A percentile compares a stretch with the other conserved stretches of the same genome.
phyloP scores from a whole-genome alignment of 1,139 yeast species.

The Candida tropicalis region DNA sequence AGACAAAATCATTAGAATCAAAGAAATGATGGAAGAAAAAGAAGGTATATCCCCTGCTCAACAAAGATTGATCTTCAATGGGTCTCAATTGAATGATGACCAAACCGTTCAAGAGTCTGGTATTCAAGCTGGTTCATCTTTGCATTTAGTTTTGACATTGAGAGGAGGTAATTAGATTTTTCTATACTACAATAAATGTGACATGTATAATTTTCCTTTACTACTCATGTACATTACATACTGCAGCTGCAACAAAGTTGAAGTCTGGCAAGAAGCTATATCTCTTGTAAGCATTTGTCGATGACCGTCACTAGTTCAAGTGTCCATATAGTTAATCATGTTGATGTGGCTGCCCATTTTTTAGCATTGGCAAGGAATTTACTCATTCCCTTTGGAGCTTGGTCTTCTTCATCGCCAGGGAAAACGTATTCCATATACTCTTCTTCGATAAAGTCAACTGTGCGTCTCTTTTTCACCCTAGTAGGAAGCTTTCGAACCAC shows the following conservation, averaged over 20 bases:
- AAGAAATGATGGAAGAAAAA: slow-evolving; percentile 92
- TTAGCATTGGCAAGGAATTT: slow-evolving; percentile 66
- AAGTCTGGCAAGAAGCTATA: too few relatives aligned
- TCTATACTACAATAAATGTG: slow-evolving; percentile 1
- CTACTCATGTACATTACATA: too few relatives aligned
- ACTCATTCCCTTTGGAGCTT: slow-evolving; percentile 30
- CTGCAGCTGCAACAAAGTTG: too few relatives aligned
- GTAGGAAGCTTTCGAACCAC: slow-evolving; percentile 59
- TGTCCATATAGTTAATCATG: too few relatives aligned
- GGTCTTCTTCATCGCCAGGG: slow-evolving; percentile 56
- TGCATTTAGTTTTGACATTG: slow-evolving; percentile 86
- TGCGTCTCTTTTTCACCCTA: slow-evolving; percentile 50
- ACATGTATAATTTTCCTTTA: neutral
- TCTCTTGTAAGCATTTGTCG: too few relatives aligned
- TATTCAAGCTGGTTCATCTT: slow-evolving; percentile 71
- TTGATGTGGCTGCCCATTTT: slow-evolving; percentile 56
- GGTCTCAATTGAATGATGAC: slow-evolving; percentile 88
- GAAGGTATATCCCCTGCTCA: slow-evolving; percentile 98
- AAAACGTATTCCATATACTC: slow-evolving; percentile 68
- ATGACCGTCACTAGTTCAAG: too few relatives aligned
- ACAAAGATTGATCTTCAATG: slow-evolving; percentile 87
- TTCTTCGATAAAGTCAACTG: slow-evolving; percentile 48
- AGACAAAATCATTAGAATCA: slow-evolving; percentile 78
- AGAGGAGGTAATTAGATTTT: slow-evolving; percentile 67
- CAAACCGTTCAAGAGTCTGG: slow-evolving; percentile 70